A percentile compares a stretch with the other conserved stretches of the same genome.
phyloP scores from a whole-genome alignment of 208 protist species.

The Leptomonas pyrrhocoris region DNA sequence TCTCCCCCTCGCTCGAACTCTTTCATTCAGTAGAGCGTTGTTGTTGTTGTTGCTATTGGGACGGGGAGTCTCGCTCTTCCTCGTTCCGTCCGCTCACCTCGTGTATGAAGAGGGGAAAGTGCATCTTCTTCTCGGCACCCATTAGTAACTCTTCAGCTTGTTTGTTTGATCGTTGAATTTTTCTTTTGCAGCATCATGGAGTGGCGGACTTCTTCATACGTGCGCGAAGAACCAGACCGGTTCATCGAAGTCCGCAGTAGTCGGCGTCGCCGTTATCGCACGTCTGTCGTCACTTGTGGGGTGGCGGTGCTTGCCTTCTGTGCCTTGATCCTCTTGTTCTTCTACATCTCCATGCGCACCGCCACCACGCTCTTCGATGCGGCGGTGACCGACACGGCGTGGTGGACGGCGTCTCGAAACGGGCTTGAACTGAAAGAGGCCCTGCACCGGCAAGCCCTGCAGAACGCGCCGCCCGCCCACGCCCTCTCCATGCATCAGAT shows the following conservation, averaged over 20 bases:
- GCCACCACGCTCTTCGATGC: not conserved
- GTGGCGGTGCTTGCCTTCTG: constrained; percentile 14
- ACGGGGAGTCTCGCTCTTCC: not conserved
- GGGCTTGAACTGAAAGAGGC: constrained; percentile 9
- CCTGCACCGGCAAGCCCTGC: constrained; percentile 3
- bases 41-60: not conserved
- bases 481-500: constrained; percentile 39
- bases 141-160: too few relatives aligned
- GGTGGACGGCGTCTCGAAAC: constrained; percentile 2
- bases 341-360: not conserved
- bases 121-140: too few relatives aligned
- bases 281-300: not conserved
- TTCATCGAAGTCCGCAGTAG: not conserved
- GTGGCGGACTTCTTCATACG: not conserved
- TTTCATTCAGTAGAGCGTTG: not conserved
- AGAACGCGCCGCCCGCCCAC: constrained; percentile 20
- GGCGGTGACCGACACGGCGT: not conserved
- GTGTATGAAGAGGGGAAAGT: too few relatives aligned
- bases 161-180: too few relatives aligned
- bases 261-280: not conserved
- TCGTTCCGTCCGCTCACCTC: too few relatives aligned
- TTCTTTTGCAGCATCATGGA: not conserved
- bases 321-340: constrained; percentile 5
- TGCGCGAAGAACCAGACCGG: not conserved
- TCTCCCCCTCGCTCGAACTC: too few relatives aligned